A percentile compares a stretch with the other conserved stretches of the same genome.
These are phyloP conservation scores for Malassezia sympodialis DNA, from an alignment of 1,284 basidiomycete species.

Conservation along the genomic window DNA sequence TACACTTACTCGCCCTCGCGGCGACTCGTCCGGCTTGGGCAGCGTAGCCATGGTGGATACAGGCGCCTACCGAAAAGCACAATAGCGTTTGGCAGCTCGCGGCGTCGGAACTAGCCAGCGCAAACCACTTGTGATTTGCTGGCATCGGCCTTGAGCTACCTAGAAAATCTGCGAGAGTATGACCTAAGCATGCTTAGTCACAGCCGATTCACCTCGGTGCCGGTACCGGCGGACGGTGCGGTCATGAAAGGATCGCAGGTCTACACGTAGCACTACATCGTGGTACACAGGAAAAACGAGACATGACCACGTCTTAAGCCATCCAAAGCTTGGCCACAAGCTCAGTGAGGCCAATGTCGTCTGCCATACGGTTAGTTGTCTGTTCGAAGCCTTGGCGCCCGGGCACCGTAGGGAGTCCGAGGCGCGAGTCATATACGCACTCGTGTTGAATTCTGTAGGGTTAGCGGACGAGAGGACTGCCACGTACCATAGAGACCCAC, in stretches of 20 bases:
- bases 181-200: neutral
- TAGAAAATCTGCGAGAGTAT: neutral
- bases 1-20: conserved; percentile 40
- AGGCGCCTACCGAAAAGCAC: neutral
- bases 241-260: neutral
- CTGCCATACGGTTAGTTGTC: conserved; percentile 20
- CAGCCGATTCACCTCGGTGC: neutral
- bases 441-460: conserved; percentile 41
- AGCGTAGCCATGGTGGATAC: conserved; percentile 34
- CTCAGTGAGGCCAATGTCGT: conserved; percentile 79
- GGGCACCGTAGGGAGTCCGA: neutral
- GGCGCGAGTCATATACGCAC: conserved; percentile 21
- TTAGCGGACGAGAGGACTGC: neutral
- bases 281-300: neutral
- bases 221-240: neutral
- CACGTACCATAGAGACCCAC: conserved; percentile 65
- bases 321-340: conserved; percentile 60
- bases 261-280: neutral
- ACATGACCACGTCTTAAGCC: conserved; percentile 51
- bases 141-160: neutral
- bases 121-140: neutral
- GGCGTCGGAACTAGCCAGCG: neutral
- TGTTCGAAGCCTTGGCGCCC: neutral
- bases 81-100: neutral
- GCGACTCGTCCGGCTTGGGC: conserved; percentile 40